phyloP scores from a whole-genome alignment of 2,329 filamentous ascomycete species.

The Penicillium freii region DNA sequence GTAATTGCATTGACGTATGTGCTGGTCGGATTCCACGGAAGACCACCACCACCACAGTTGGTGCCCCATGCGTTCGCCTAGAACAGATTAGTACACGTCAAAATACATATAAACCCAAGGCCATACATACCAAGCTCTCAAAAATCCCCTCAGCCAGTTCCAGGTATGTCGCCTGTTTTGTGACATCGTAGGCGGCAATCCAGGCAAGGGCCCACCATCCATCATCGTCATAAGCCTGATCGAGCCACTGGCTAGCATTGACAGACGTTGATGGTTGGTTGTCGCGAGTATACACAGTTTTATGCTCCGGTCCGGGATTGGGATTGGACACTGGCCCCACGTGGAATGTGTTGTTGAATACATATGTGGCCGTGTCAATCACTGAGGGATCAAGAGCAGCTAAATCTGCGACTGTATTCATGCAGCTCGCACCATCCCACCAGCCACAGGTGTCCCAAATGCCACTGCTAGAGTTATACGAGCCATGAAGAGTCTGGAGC shows the following conservation, averaged over 20 bases:
- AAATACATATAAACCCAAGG: background rate
- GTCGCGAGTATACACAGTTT: conserved; percentile 10
- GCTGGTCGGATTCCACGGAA: conserved; percentile 50
- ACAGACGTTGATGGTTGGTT: conserved; percentile 9
- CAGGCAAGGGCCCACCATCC: conserved; percentile 55
- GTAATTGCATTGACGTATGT: conserved; percentile 54
- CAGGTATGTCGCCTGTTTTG: conserved; percentile 46
- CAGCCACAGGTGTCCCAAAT: conserved; percentile 65
- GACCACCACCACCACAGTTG: conserved; percentile 45
- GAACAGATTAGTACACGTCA: background rate
- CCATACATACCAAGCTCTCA: conserved; percentile 38
- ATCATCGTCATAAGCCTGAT: conserved; percentile 52
- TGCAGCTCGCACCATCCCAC: conserved; percentile 71
- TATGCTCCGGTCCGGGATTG: conserved; percentile 16
- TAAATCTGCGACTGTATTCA: conserved; percentile 62
- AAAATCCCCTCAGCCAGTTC: conserved; percentile 52
- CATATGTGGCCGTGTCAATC: conserved; percentile 32
- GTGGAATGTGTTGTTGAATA: conserved; percentile 48
- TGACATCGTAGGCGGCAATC: conserved; percentile 56
- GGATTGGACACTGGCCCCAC: conserved; percentile 23
- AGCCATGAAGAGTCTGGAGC: conserved; percentile 54
- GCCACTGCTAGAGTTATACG: conserved; percentile 61
- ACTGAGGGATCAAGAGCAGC: conserved; percentile 38
- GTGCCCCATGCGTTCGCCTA: conserved; percentile 43
- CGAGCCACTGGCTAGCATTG: conserved; percentile 29